Percentiles rank a stretch among this genome's conserved stretches.
Evolutionary conservation across 805 yeast genomes (phyloP).

Genomic region (Myxozyma lipomycoides): DNA sequence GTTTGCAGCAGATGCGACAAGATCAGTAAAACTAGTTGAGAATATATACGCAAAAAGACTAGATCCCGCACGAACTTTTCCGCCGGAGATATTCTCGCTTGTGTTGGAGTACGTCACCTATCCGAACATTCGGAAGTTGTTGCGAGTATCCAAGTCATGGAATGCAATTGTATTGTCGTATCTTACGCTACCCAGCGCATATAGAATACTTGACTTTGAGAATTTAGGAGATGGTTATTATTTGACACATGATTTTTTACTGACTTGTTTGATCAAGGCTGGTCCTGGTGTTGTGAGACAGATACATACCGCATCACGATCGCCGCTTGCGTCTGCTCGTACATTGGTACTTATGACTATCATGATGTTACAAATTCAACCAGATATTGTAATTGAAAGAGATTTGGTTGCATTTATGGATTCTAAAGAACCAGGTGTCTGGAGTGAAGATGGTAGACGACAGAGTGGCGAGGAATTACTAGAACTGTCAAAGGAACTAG

Average conservation of each 20-base stretch:
- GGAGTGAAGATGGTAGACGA: not conserved
- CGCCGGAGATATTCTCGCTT: slow-evolving; percentile 13
- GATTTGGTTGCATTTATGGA: not conserved
- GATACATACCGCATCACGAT: slow-evolving; percentile 8
- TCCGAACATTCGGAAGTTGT: slow-evolving; percentile 8
- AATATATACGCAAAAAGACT: not conserved
- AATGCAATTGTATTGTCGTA: slow-evolving; percentile 9
- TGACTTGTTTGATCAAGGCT: slow-evolving; percentile 1
- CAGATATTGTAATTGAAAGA: not conserved
- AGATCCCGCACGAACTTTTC: slow-evolving; percentile 15
- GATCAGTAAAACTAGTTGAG: too few species aligned
- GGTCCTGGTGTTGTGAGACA: not conserved
- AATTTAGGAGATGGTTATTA: slow-evolving; percentile 1
- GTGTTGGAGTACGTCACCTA: slow-evolving; percentile 13
- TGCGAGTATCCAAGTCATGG: slow-evolving; percentile 15
- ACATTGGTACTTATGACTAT: slow-evolving; percentile 10
- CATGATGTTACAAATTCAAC: not conserved
- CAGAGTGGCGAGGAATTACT: not conserved
- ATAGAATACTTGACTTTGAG: slow-evolving; percentile 13
- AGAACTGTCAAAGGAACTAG: not conserved
- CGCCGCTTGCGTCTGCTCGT: slow-evolving; percentile 3
- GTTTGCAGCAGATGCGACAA: too few species aligned
- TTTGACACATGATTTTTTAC: slow-evolving; percentile 19
- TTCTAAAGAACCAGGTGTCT: not conserved
- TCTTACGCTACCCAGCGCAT: slow-evolving; percentile 9